A percentile compares a stretch with the other conserved stretches of the same genome.
phyloP scores from a whole-genome alignment of 768 basidiomycete species.

The Cyclocybe cylindracea region DNA sequence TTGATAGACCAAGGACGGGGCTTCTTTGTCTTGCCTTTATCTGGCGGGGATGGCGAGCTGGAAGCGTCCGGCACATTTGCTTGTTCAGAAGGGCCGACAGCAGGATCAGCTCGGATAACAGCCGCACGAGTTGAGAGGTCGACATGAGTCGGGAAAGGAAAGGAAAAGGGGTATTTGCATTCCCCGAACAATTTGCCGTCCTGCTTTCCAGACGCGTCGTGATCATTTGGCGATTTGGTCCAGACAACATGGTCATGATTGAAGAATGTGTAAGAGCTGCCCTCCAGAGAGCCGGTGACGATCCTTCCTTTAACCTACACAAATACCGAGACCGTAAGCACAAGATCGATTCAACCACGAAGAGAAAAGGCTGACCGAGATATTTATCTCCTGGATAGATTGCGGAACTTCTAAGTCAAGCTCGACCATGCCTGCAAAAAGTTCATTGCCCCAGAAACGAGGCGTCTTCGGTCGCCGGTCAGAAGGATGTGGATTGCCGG shows the following conservation, averaged over 20 bases:
- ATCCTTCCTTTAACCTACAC: not conserved
- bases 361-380: not conserved
- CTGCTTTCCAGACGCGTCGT: not conserved
- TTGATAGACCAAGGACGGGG: not conserved
- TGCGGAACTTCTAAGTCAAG: not conserved
- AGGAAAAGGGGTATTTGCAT: conserved; percentile 5
- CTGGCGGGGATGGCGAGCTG: too few species aligned
- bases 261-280: not conserved
- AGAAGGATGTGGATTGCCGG: not conserved
- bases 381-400: not conserved
- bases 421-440: not conserved
- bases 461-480: not conserved
- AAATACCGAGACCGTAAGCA: not conserved
- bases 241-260: not conserved
- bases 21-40: too few species aligned
- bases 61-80: not conserved
- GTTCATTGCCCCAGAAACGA: not conserved
- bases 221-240: not conserved
- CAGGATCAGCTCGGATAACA: not conserved
- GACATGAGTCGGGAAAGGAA: conserved; percentile 10
- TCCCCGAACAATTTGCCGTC: conserved; percentile 9
- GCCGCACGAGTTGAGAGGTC: not conserved
- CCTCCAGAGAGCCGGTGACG: not conserved
- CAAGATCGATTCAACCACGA: not conserved
- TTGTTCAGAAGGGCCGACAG: not conserved